Evolutionary conservation across 306 rosid genomes (phyloP).

Genomic region (Chamaecrista fasciculata): DNA sequence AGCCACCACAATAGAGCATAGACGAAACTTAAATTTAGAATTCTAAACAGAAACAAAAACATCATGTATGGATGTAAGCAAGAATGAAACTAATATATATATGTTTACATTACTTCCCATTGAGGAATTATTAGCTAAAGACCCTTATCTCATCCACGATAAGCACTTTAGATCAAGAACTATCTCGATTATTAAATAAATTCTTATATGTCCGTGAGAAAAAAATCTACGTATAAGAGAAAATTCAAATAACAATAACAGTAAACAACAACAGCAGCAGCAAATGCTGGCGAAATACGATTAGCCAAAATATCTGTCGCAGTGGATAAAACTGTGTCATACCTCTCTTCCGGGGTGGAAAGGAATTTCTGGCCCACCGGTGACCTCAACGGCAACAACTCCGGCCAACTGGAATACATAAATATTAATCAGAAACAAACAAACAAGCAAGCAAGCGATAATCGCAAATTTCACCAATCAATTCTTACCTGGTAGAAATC

Average conservation of each 20-base stretch:
- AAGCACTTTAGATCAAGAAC: not conserved
- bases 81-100: no score
- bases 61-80: not conserved
- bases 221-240: no score
- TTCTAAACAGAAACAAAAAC: not conserved
- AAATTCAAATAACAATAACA: no score
- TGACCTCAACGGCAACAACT: conserved; percentile 85
- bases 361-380: conserved; percentile 96
- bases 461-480: not conserved
- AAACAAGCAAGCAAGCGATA: not conserved
- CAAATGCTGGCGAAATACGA: not conserved
- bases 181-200: no score
- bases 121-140: not conserved
- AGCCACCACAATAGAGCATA: not conserved
- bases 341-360: conserved; percentile 98
- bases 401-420: conserved; percentile 64
- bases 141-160: not conserved
- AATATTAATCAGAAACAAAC: not conserved
- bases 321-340: not conserved
- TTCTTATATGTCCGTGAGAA: no score
- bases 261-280: no score
- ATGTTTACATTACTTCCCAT: not conserved
- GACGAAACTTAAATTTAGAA: not conserved
- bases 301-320: not conserved
- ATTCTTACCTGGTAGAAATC: conserved; percentile 78